These are phyloP conservation scores for Salvia hispanica DNA, from an alignment of 257 asterid genomes.

Conservation along the genomic window DNA sequence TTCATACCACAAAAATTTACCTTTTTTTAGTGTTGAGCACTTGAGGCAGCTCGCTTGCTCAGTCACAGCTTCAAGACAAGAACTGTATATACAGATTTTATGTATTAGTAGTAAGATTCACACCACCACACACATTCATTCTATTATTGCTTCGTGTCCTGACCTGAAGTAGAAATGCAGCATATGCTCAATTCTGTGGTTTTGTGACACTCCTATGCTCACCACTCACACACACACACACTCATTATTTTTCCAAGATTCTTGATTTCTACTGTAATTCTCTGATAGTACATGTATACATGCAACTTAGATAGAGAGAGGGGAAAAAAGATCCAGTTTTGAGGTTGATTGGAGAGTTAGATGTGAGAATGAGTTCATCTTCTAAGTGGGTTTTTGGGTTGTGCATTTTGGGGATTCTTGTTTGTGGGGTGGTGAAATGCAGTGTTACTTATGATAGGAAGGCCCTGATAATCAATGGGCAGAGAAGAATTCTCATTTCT, in stretches of 20 bases:
- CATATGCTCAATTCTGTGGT: conserved; percentile 22
- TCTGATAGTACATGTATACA: conserved; percentile 17
- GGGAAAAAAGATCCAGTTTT: conserved; percentile 12
- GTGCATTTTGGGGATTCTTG: conserved; percentile 48
- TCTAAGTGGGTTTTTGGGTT: conserved; percentile 55
- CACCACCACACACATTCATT: conserved; percentile 30
- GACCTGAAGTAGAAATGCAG: conserved; percentile 9
- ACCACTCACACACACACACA: background rate
- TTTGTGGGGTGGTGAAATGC: conserved; percentile 49
- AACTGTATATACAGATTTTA: conserved; percentile 28
- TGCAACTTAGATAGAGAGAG: conserved; percentile 16
- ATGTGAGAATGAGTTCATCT: conserved; percentile 46
- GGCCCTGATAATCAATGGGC: conserved; percentile 78
- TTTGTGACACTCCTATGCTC: conserved; percentile 27
- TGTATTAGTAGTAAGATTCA: conserved; percentile 15
- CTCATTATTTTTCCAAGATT: conserved; percentile 26
- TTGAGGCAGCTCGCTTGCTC: conserved; percentile 22
- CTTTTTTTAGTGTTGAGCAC: conserved; percentile 44
- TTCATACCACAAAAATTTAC: conserved; percentile 20
- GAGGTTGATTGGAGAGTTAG: conserved; percentile 22
- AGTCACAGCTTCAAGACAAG: conserved; percentile 14
- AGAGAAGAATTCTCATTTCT: conserved; percentile 47
- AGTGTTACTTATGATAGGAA: conserved; percentile 74
- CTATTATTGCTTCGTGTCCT: conserved; percentile 27
- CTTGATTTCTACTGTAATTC: conserved; percentile 25